These are phyloP conservation scores for Trametes villosa DNA, from an alignment of 768 basidiomycete species.

Conservation along the genomic window DNA sequence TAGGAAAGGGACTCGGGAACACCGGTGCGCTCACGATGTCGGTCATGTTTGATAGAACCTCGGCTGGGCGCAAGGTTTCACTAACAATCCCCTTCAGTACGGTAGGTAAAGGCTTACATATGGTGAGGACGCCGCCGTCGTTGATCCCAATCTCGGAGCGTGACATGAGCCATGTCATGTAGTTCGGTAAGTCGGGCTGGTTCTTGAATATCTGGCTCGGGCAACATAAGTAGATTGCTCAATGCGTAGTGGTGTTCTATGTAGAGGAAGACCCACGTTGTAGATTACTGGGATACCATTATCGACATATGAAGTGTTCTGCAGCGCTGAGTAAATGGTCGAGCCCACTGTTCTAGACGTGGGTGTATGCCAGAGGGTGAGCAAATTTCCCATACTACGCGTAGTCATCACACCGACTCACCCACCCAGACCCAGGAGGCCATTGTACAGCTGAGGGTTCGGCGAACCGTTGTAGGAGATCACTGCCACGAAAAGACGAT, in stretches of 20 bases:
- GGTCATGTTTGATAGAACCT: constrained; percentile 13
- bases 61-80: neutral
- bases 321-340: neutral
- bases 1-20: neutral
- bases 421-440: constrained; percentile 13
- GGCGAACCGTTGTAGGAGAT: neutral
- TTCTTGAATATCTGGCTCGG: constrained; percentile 16
- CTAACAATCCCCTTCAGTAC: too few relatives aligned
- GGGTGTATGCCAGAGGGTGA: neutral
- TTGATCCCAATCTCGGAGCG: constrained; percentile 11
- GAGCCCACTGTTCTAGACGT: neutral
- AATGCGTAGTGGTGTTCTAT: neutral
- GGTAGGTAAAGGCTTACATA: neutral
- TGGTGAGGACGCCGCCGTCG: constrained; percentile 16
- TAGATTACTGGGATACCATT: constrained; percentile 12
- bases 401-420: neutral
- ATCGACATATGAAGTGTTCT: constrained; percentile 1
- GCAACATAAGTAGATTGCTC: neutral
- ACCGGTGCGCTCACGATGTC: constrained; percentile 7
- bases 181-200: constrained; percentile 9
- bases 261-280: constrained; percentile 2
- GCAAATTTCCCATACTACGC: neutral
- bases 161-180: constrained; percentile 13
- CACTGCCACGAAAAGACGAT: neutral
- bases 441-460: neutral